Percentiles rank a stretch among this genome's conserved stretches.
Evolutionary conservation across 164 flowering plant genomes (phyloP).

Genomic region (Piper longum): DNA sequence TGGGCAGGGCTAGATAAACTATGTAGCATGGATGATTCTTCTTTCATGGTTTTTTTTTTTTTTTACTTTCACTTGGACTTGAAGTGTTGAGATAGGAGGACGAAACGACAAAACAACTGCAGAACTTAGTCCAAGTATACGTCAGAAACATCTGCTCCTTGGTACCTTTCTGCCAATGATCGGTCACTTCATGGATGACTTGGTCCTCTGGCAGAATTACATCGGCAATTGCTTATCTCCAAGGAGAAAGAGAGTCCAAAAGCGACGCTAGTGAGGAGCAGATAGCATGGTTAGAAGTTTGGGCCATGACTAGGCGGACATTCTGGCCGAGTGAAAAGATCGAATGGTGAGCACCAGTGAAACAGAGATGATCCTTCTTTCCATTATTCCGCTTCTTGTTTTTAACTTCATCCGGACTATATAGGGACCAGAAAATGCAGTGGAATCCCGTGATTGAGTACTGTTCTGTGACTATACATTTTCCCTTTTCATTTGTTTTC

Average conservation of each 20-base stretch:
- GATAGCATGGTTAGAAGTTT: background rate
- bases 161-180: background rate
- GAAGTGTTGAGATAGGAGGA: background rate
- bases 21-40: background rate
- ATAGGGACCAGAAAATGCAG: background rate
- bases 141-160: background rate
- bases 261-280: background rate
- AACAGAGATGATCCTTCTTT: background rate
- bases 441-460: background rate
- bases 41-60: background rate
- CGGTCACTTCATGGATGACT: background rate
- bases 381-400: background rate
- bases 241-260: background rate
- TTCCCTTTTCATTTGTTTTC: no score
- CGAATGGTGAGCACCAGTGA: background rate
- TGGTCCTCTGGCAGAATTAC: background rate
- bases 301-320: background rate
- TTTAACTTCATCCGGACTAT: background rate
- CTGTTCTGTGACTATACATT: background rate
- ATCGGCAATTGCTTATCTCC: background rate
- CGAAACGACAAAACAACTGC: background rate
- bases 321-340: background rate
- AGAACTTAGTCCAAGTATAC: background rate
- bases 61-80: background rate
- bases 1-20: background rate